These are phyloP conservation scores for Vigna mungo DNA, from an alignment of 306 rosid genomes.

Conservation along the genomic window DNA sequence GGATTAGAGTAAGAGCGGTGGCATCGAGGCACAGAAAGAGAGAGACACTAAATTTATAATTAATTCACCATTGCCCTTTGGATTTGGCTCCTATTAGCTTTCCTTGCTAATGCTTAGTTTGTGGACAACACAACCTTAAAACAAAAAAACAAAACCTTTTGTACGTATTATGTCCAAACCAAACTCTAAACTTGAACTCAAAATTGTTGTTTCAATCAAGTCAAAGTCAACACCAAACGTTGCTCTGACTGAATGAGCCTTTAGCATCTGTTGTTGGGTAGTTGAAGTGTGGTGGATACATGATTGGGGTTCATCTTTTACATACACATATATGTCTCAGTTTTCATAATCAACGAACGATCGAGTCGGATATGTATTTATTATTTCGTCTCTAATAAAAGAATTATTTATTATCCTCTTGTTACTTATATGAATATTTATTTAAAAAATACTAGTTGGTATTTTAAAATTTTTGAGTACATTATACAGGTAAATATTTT, in stretches of 20 bases:
- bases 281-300: background rate
- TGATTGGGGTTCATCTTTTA: background rate
- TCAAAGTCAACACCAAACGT: background rate
- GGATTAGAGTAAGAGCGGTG: conserved; percentile 43
- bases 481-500: too few species aligned
- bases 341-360: too few species aligned
- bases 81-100: conserved; percentile 31
- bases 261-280: background rate
- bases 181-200: background rate
- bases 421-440: too few species aligned
- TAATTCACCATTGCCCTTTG: conserved; percentile 27
- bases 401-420: too few species aligned
- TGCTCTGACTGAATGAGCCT: background rate
- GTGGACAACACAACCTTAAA: background rate
- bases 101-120: background rate
- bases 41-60: background rate
- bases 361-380: too few species aligned
- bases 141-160: background rate
- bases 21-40: conserved; percentile 52
- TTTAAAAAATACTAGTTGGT: too few species aligned
- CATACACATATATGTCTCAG: too few species aligned
- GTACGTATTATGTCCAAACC: background rate
- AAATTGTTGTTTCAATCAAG: background rate
- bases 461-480: too few species aligned
- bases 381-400: too few species aligned